phyloP scores from a whole-genome alignment of 192 early-diverging fungal genomes.

The Podila horticola region DNA sequence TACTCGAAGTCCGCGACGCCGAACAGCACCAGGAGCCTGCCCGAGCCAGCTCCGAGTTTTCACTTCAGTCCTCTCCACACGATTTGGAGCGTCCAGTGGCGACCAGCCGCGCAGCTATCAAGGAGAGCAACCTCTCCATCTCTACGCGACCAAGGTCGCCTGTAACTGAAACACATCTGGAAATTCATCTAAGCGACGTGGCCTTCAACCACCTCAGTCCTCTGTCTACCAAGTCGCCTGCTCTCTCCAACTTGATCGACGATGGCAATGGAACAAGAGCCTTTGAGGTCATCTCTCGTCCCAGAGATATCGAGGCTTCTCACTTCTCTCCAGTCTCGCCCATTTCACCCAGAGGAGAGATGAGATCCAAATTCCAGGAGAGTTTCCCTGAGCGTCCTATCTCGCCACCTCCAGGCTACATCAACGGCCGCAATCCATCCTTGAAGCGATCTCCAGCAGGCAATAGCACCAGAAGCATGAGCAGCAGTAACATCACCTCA shows the following conservation, averaged over 20 bases:
- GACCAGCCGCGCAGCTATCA: neutral
- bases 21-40: constrained; percentile 29
- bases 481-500: neutral
- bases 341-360: constrained; percentile 13
- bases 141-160: neutral
- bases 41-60: constrained; percentile 41
- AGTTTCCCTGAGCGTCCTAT: constrained; percentile 39
- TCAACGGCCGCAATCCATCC: neutral
- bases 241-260: neutral
- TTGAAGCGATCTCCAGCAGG: too few species aligned
- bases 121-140: constrained; percentile 8
- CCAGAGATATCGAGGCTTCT: constrained; percentile 19
- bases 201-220: constrained; percentile 1
- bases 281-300: constrained; percentile 26
- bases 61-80: constrained; percentile 24
- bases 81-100: constrained; percentile 23
- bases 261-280: constrained; percentile 3
- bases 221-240: neutral
- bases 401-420: constrained; percentile 32
- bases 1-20: constrained; percentile 12
- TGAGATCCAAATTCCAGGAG: constrained; percentile 41
- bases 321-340: constrained; percentile 6
- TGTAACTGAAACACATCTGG: neutral
- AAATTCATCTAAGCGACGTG: neutral
- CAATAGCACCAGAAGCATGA: neutral